Conservation (phyloP, 495 filamentous ascomycete genomes). For the Cercophora newfieldiana region DNA sequence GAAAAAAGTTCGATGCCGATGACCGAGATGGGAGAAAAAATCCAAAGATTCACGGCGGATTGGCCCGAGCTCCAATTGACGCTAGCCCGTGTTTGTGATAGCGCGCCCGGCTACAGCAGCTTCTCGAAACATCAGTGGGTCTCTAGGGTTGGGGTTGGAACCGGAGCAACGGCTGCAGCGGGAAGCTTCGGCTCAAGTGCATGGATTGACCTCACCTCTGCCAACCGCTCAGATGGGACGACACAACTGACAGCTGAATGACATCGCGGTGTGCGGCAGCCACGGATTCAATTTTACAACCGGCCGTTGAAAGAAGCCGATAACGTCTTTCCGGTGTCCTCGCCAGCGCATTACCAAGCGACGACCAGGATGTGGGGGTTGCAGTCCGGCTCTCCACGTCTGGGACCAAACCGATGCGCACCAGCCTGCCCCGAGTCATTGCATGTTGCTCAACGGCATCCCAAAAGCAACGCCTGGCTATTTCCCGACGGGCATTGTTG, state of each 20-base stretch:
- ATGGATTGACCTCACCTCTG: neutral
- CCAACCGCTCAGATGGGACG: neutral
- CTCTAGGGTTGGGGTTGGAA: constrained; percentile 14
- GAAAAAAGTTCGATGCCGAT: constrained; percentile 26
- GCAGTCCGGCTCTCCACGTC: too few relatives aligned
- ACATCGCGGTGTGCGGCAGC: too few relatives aligned
- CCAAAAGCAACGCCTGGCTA: too few relatives aligned
- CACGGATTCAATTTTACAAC: too few relatives aligned
- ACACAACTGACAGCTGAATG: neutral
- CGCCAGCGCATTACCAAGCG: too few relatives aligned
- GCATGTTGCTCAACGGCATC: too few relatives aligned
- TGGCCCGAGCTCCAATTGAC: constrained; percentile 35
- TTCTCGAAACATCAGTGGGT: constrained; percentile 39
- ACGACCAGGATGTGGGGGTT: too few relatives aligned
- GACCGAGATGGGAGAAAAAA: constrained; percentile 28
- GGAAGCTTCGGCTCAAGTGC: neutral
- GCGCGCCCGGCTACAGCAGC: constrained; percentile 22
- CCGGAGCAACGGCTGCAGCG: neutral
- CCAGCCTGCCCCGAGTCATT: too few relatives aligned
- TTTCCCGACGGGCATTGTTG: too few relatives aligned
- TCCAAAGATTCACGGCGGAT: constrained; percentile 26
- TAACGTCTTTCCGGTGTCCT: too few relatives aligned
- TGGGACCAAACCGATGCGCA: too few relatives aligned
- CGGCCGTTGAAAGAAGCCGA: too few relatives aligned
- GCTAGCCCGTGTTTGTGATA: constrained; percentile 27